Evolutionary conservation across 2,329 filamentous ascomycete species (phyloP), one percentile per base, ranked within the genome.

Genomic region (Pestalotiopsis sp.): DNA sequence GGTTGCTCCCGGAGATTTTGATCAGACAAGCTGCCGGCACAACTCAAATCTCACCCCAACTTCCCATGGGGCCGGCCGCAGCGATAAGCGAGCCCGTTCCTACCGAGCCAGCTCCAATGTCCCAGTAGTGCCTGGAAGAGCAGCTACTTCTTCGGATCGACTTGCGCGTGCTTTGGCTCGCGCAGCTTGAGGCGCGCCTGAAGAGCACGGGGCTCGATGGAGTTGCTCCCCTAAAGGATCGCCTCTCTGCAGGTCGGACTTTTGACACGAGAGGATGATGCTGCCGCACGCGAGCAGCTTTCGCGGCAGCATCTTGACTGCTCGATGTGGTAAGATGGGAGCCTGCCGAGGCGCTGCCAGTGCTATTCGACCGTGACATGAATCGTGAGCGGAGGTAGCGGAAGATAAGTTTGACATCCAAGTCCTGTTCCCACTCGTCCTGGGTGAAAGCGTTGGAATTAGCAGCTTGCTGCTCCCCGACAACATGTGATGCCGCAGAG

Each of bases 361-460:
- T 79, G 69, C 82, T 78, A 66, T 79, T 77, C 22, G 83, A 77
- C 6, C 82, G 81, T 17, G 87, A 82, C 68, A 88, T 84, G 78
- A 97, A 95, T 68, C 93, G 90, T 20, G 89, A 92, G 68, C 91
- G 88, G 38, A 97, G 85, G 76, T 96, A 98, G 62, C 91, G 89
- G 82, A 98, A 98, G 40, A 98, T 92, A 78, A 97, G 92, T 76
- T 92, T 92, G 71, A 98, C 88, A 75, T 98, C 94, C 4, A 98
- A 86, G 66, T 97, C 93, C 69, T 91, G 90, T 80, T 98, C 94
- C 96, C 96, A 99, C 76, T 97, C 96, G 44, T 96, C 92, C 73
- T 93, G 85, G 1, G 86, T 88, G 70, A 89, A 89, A 0, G 78
- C 70, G 3, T 71, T 72, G 20, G 66, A 24, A 10, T 65, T 70